Evolutionary conservation across 2,329 filamentous ascomycete species (phyloP).

Genomic region (Trichothecium sympodiale): DNA sequence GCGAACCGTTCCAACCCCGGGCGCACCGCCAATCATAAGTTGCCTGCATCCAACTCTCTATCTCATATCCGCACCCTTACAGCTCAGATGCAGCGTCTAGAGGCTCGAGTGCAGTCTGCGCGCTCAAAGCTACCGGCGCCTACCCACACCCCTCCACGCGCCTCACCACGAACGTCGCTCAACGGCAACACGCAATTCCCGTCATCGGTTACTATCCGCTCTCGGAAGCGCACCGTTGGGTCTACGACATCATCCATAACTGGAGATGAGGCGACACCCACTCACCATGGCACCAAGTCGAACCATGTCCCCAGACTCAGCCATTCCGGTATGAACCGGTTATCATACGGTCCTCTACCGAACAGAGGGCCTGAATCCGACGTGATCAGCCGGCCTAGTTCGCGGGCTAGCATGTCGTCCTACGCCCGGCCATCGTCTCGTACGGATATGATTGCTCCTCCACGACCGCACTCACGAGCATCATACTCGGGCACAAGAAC

Average conservation of each 20-base stretch:
- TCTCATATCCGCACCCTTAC: slow-evolving; percentile 89
- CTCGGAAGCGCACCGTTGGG: slow-evolving; percentile 55
- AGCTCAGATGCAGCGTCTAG: slow-evolving; percentile 92
- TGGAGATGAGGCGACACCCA: slow-evolving; percentile 41
- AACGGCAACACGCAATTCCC: slow-evolving; percentile 32
- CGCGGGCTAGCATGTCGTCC: slow-evolving; percentile 53
- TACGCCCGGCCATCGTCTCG: slow-evolving; percentile 43
- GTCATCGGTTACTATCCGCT: slow-evolving; percentile 52
- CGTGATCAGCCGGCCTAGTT: slow-evolving; percentile 55
- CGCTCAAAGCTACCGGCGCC: slow-evolving; percentile 86
- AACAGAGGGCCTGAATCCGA: slow-evolving; percentile 39
- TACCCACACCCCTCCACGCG: slow-evolving; percentile 62
- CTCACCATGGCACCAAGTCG: slow-evolving; percentile 25
- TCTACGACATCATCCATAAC: slow-evolving; percentile 38
- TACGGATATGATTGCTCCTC: slow-evolving; percentile 38
- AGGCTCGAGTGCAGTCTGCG: slow-evolving; percentile 83
- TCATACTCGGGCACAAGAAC: slow-evolving; percentile 52
- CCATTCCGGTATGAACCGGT: slow-evolving; percentile 48
- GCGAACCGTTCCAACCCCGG: slow-evolving; percentile 41
- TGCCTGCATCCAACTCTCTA: slow-evolving; percentile 59
- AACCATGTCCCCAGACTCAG: slow-evolving; percentile 49
- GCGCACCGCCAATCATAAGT: slow-evolving; percentile 35
- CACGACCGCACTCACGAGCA: slow-evolving; percentile 54
- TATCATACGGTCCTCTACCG: slow-evolving; percentile 49
- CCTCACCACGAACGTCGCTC: slow-evolving; percentile 55